Evolutionary conservation across 345 rosid genomes (phyloP).

Genomic region (Brassica juncea): DNA sequence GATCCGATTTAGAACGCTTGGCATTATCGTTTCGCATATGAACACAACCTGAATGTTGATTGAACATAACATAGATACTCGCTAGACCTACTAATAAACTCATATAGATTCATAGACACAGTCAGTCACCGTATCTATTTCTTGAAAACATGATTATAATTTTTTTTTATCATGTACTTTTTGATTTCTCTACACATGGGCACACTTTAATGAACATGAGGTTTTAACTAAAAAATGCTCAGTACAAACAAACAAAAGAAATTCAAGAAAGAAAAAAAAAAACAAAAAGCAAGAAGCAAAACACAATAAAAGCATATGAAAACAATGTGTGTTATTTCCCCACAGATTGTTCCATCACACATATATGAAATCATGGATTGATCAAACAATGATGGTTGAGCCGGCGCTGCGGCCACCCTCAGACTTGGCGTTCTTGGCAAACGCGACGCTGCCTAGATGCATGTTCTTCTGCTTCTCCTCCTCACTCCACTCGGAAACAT

Average conservation of each 20-base stretch:
- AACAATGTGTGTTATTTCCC: background rate
- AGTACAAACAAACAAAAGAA: background rate
- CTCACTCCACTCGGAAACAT: conserved; percentile 48
- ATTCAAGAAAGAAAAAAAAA: background rate
- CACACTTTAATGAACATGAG: background rate
- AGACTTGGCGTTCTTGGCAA: conserved; percentile 48
- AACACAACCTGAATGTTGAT: too few species aligned
- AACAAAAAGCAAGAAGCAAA: background rate
- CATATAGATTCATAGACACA: background rate
- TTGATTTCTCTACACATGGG: background rate
- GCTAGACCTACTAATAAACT: background rate
- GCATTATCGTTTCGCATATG: too few species aligned
- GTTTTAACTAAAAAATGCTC: background rate
- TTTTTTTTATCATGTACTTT: background rate
- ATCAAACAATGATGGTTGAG: conserved; percentile 22
- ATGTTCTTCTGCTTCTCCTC: conserved; percentile 49
- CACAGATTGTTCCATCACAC: background rate
- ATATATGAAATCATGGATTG: background rate
- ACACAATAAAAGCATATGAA: background rate
- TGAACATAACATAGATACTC: too few species aligned
- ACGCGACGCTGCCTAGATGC: conserved; percentile 48
- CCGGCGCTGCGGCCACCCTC: conserved; percentile 46
- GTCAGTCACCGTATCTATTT: background rate
- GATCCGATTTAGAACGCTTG: background rate
- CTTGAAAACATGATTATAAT: background rate